Conservation (phyloP, 2,329 filamentous ascomycete species). For the Apiospora koreana region DNA sequence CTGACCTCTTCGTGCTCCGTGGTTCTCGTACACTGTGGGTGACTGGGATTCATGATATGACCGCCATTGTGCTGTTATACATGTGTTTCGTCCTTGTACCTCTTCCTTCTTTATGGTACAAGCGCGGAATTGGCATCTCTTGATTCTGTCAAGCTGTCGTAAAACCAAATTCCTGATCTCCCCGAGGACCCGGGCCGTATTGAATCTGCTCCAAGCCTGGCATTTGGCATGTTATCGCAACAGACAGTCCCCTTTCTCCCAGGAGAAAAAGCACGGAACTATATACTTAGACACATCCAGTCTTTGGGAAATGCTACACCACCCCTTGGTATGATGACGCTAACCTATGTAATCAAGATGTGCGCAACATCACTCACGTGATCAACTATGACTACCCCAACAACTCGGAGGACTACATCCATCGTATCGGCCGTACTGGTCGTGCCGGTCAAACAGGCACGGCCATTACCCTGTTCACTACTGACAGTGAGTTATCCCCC, state of each 20-base stretch:
- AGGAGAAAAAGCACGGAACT: constrained; percentile 52
- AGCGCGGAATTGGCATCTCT: constrained; percentile 78
- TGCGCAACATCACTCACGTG: constrained; percentile 99
- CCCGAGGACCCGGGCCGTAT: constrained; percentile 56
- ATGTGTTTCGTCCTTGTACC: constrained; percentile 76
- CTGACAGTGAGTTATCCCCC: constrained; percentile 79
- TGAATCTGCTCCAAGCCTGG: constrained; percentile 47
- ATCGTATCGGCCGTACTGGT: constrained; percentile 93
- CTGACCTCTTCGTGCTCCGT: constrained; percentile 82
- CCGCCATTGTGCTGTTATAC: constrained; percentile 67
- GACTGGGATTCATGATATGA: constrained; percentile 82
- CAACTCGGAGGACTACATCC: constrained; percentile 98
- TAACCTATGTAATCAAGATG: constrained; percentile 87
- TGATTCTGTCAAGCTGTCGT: constrained; percentile 72
- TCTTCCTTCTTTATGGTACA: constrained; percentile 63
- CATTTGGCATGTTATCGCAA: constrained; percentile 56
- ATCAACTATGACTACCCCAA: constrained; percentile 99
- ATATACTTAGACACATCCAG: constrained; percentile 51
- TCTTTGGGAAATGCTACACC: constrained; percentile 65
- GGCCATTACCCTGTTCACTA: constrained; percentile 97
- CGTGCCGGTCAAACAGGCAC: constrained; percentile 93
- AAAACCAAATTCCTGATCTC: constrained; percentile 54
- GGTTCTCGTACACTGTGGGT: constrained; percentile 77
- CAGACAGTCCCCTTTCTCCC: constrained; percentile 60
- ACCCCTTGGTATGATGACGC: constrained; percentile 62